phyloP scores from a whole-genome alignment of 768 basidiomycete genomes.

The Kwoniella bestiolae region DNA sequence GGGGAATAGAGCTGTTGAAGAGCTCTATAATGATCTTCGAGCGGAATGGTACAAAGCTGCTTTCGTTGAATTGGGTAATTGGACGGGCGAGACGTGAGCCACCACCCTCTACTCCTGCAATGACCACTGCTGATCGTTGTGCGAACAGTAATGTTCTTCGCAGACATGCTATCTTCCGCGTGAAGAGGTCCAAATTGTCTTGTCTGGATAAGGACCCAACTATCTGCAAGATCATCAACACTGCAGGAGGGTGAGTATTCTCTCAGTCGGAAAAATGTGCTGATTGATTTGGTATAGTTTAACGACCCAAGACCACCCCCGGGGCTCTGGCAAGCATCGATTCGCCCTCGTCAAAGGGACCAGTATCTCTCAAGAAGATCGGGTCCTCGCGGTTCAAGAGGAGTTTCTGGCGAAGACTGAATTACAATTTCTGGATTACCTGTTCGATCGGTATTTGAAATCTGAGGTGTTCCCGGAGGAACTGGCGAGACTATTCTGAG shows the following conservation, averaged over 20 bases:
- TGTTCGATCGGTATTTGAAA: not conserved
- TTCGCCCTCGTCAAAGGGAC: not conserved
- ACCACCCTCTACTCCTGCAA: not conserved
- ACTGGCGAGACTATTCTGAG: not conserved
- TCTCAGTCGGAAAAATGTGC: too few relatives aligned
- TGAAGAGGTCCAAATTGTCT: not conserved
- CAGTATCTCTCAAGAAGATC: not conserved
- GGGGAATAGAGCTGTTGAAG: not conserved
- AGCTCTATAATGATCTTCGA: not conserved
- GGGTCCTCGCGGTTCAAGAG: not conserved
- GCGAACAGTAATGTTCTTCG: not conserved
- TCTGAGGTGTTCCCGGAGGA: not conserved
- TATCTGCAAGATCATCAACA: not conserved
- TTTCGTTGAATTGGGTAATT: not conserved
- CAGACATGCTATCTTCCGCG: not conserved
- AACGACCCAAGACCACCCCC: not conserved
- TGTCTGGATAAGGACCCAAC: not conserved
- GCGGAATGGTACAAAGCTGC: not conserved
- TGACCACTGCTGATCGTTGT: not conserved
- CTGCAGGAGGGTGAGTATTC: not conserved
- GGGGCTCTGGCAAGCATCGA: too few relatives aligned
- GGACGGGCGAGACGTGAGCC: not conserved
- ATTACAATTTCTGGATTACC: not conserved
- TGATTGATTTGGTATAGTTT: too few relatives aligned
- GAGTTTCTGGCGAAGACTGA: not conserved